Conservation (phyloP, 441 rosid genomes). For the Flueggea neowawraea region DNA sequence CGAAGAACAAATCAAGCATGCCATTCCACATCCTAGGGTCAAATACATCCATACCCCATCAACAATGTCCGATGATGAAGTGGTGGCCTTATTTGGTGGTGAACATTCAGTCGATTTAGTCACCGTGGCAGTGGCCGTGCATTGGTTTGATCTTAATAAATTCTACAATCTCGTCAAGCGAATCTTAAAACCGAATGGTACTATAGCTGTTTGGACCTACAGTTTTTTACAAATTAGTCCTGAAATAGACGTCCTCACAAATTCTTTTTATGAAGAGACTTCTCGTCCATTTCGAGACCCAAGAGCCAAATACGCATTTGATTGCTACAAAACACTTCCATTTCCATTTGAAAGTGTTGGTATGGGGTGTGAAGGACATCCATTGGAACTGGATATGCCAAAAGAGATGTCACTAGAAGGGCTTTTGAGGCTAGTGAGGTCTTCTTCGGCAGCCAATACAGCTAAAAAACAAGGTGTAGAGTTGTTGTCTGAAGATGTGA, state of each 20-base stretch:
- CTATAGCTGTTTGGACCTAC: constrained; percentile 35
- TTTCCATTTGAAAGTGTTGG: too few relatives aligned
- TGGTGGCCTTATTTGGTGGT: constrained; percentile 23
- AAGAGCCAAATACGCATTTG: constrained; percentile 7
- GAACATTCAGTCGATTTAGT: constrained; percentile 29
- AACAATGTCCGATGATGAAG: constrained; percentile 25
- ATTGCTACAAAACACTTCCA: constrained; percentile 31
- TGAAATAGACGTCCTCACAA: constrained; percentile 14
- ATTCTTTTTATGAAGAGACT: constrained; percentile 12
- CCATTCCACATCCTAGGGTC: constrained; percentile 20
- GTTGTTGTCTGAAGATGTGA: constrained; percentile 21
- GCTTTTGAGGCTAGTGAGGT: constrained; percentile 9
- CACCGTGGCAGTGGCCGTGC: constrained; percentile 22
- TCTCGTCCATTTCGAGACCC: constrained; percentile 21
- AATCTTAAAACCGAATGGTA: constrained; percentile 32
- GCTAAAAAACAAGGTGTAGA: constrained; percentile 37
- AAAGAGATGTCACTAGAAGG: constrained; percentile 25
- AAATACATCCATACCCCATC: constrained; percentile 21
- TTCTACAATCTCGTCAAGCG: constrained; percentile 27
- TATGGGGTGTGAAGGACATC: constrained; percentile 31
- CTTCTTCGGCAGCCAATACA: constrained; percentile 18
- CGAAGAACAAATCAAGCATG: constrained; percentile 20
- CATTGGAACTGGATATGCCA: constrained; percentile 23
- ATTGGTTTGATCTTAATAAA: constrained; percentile 33
- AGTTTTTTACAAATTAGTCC: constrained; percentile 17